phyloP scores from a whole-genome alignment of 78 protist genomes.

The Polysphondylium violaceum region DNA sequence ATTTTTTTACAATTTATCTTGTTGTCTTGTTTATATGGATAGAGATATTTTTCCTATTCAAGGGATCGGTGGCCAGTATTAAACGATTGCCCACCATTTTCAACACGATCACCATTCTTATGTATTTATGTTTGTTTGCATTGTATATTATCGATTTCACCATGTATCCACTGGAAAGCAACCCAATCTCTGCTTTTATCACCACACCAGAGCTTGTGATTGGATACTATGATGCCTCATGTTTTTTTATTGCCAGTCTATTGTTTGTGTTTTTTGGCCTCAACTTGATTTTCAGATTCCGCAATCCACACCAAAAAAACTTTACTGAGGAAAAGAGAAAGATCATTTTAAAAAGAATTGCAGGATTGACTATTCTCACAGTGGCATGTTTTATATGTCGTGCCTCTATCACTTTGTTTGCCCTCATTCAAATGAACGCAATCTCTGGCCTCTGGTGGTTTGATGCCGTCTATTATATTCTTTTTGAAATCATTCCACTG shows the following conservation, averaged over 20 bases:
- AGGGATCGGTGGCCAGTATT: conserved; percentile 12
- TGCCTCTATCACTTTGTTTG: conserved; percentile 34
- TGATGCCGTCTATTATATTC: conserved; percentile 42
- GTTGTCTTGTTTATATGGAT: conserved; percentile 66
- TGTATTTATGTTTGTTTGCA: conserved; percentile 17
- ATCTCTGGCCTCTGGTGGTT: conserved; percentile 77
- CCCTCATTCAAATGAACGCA: background rate
- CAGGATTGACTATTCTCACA: conserved; percentile 16
- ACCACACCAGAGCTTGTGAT: conserved; percentile 3
- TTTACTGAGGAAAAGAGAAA: conserved; percentile 46
- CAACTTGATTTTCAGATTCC: conserved; percentile 28
- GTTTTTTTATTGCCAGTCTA: conserved; percentile 1
- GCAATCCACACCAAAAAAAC: conserved; percentile 32
- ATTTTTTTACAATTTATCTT: conserved; percentile 31
- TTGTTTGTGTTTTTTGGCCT: conserved; percentile 25
- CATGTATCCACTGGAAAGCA: conserved; percentile 8
- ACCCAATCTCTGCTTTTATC: background rate
- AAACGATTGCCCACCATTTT: conserved; percentile 21
- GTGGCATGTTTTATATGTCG: conserved; percentile 18
- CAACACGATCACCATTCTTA: background rate
- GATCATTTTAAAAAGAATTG: conserved; percentile 30
- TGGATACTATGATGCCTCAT: conserved; percentile 36
- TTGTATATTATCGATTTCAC: conserved; percentile 39
- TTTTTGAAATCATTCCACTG: conserved; percentile 44
- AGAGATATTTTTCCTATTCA: conserved; percentile 40